Conservation (phyloP, 331 rosid species). For the Pyracantha coccinea region DNA sequence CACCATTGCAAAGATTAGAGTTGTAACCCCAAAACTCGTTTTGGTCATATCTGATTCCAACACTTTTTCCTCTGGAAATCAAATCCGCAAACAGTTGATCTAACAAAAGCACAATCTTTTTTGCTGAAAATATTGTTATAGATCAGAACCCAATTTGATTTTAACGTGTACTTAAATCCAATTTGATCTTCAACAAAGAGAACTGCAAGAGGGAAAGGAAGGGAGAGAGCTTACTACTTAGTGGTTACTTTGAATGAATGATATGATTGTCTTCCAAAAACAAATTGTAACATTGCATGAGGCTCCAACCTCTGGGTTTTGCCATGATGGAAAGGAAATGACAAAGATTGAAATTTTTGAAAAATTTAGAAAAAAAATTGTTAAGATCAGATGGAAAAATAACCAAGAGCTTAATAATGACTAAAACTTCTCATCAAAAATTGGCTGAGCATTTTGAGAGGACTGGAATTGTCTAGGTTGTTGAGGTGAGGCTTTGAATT, state of each 20-base stretch:
- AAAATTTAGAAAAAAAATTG: too few relatives aligned
- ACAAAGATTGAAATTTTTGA: too few relatives aligned
- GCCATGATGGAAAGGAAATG: too few relatives aligned
- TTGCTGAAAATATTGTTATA: not conserved
- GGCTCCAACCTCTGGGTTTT: too few relatives aligned
- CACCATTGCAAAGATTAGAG: conserved; percentile 51
- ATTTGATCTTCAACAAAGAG: not conserved
- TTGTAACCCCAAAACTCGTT: conserved; percentile 68
- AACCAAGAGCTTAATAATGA: not conserved
- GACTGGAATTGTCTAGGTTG: too few relatives aligned
- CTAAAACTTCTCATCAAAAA: too few relatives aligned
- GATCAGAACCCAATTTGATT: not conserved
- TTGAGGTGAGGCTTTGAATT: too few relatives aligned
- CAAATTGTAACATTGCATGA: not conserved
- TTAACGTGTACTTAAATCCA: not conserved
- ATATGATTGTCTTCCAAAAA: not conserved
- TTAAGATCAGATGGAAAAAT: too few relatives aligned
- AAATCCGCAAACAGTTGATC: conserved; percentile 7
- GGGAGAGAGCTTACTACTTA: not conserved
- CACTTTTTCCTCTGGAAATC: not conserved
- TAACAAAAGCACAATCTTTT: not conserved
- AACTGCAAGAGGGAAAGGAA: not conserved
- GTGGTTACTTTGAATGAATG: not conserved
- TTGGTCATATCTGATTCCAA: conserved; percentile 30
- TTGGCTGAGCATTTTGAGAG: too few relatives aligned